phyloP scores from a whole-genome alignment of 768 basidiomycete genomes.

The Boletus subparvulus region DNA sequence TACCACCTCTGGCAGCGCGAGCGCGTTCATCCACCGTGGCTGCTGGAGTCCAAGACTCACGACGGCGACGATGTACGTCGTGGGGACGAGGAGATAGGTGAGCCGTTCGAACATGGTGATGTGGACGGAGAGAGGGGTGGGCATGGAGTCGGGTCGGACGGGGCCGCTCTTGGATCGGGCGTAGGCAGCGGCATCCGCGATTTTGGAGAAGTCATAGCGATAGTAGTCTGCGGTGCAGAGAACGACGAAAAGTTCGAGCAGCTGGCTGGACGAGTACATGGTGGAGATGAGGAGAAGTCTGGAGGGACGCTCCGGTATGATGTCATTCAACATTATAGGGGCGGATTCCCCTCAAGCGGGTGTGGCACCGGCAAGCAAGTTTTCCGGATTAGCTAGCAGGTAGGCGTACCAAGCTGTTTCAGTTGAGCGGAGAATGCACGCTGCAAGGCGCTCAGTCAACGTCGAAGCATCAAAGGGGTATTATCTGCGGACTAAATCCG shows the following conservation, averaged over 20 bases:
- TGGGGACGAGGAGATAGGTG: background rate
- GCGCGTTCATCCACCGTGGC: background rate
- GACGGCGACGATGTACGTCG: background rate
- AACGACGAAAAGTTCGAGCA: constrained; percentile 1
- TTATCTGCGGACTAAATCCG: too few relatives aligned
- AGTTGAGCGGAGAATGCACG: too few relatives aligned
- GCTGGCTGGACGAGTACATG: constrained; percentile 1
- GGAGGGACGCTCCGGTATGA: background rate
- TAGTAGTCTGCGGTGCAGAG: background rate
- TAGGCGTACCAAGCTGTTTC: too few relatives aligned
- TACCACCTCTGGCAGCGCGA: background rate
- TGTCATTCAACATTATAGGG: background rate
- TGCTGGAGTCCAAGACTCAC: background rate
- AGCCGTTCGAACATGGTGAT: background rate
- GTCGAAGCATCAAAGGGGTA: too few relatives aligned
- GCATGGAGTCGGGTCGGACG: background rate
- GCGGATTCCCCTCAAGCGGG: too few relatives aligned
- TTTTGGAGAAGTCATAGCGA: background rate
- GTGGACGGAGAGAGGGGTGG: background rate
- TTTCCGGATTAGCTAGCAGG: too few relatives aligned
- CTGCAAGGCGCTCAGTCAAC: too few relatives aligned
- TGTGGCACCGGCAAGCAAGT: too few relatives aligned
- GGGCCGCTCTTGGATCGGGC: background rate
- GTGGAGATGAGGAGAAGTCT: background rate
- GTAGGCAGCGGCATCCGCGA: background rate